Evolutionary conservation across 225 moss, liverwort and hornwort species (phyloP).

Genomic region (Polytrichum commune): DNA sequence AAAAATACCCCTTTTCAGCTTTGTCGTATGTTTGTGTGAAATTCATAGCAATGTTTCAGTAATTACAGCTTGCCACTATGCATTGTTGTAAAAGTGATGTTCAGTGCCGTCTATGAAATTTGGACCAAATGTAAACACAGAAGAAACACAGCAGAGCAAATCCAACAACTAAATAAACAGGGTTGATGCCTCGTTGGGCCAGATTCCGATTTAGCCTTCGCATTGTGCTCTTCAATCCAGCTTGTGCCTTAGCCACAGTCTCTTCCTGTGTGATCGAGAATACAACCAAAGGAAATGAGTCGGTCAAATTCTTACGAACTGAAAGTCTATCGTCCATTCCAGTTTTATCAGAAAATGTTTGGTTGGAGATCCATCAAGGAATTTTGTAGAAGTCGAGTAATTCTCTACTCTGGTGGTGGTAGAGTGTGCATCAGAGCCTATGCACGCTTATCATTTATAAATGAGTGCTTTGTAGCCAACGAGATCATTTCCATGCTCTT

Average conservation of each 20-base stretch:
- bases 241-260: slow-evolving; percentile 66
- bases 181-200: slow-evolving; percentile 39
- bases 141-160: slow-evolving; percentile 57
- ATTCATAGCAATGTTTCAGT: too few species aligned
- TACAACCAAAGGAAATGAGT: not conserved
- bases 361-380: too few species aligned
- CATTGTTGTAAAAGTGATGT: not conserved
- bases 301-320: not conserved
- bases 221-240: slow-evolving; percentile 60
- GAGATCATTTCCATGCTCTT: too few species aligned
- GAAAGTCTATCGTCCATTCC: not conserved
- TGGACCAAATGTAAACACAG: slow-evolving; percentile 42
- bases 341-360: too few species aligned
- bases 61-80: too few species aligned
- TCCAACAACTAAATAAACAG: slow-evolving; percentile 32
- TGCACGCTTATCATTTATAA: too few species aligned
- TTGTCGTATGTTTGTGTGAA: too few species aligned
- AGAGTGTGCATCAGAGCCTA: too few species aligned
- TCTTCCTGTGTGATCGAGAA: slow-evolving; percentile 34
- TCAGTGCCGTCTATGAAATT: slow-evolving; percentile 29
- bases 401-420: too few species aligned
- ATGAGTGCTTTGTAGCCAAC: too few species aligned
- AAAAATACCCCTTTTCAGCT: too few species aligned
- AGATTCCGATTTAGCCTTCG: slow-evolving; percentile 63
- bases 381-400: too few species aligned